Evolutionary conservation across 768 basidiomycete species (phyloP), one percentile per base, ranked within the genome.

Genomic region (Tylopilus felleus): DNA sequence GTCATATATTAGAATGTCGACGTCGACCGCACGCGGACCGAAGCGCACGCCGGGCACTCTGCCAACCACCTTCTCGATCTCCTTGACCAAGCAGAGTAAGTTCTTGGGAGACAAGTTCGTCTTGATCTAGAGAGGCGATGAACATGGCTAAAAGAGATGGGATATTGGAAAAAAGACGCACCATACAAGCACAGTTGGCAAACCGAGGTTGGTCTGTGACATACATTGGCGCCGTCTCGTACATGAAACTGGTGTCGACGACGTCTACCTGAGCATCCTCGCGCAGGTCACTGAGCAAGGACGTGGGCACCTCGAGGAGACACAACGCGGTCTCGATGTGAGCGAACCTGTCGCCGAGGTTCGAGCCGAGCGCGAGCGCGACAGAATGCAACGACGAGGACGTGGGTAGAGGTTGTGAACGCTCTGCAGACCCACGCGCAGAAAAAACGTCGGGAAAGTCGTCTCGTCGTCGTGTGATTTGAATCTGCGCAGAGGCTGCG

Each of bases 161-260:
- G 25, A 2, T 13, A 38, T 9, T 8, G 13, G 9, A 14, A 2
- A 10, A 38, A 12, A 43, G 43, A 77, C 90, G 53, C 57, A 96
- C 95, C 71, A 93, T 74, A 57, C 93, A 89, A n/a, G 90, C 91
- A 59, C 90, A 89, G 64, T 98, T 99, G 55, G 89, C 80, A 71
- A 98, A 98, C 33, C 77, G 73, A 13, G 86, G 88, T 67, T 99
- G 97, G 53, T 97, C 87, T 12, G 82, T 82, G 40, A 96, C 88
- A 67, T 99, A 98, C 97, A 99, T 98, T 0, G 97, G 92, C 12
- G 86, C 78, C 19, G 89, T 94, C 71, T 98, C 89, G 66, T 98
- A 98, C 74, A 98, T 66, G 71, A 93, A 90, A 65, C 92, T 93
- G 1, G 92, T 94, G 61, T 90, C 79, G 21, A 85, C 69, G 27